Evolutionary conservation across 345 rosid species (phyloP), one percentile per base, ranked within the genome.

Genomic region (Syzygium grande): DNA sequence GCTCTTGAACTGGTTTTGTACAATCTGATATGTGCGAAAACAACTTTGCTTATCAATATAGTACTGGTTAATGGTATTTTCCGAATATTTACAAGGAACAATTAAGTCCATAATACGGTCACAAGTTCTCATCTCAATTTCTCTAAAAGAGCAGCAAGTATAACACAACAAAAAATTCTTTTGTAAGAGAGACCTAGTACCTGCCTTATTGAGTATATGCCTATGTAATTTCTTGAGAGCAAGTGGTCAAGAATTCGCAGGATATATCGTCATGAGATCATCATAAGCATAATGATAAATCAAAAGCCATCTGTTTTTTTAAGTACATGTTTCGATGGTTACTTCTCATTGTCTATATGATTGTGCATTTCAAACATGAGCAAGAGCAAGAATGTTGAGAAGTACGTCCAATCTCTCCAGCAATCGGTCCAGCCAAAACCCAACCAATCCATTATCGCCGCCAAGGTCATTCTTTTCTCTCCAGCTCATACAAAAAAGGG

Each of bases 381-480:
- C 11, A 21, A 8, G 11, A 1, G 27, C 61, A 0, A 56, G 61
- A 56, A 56, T 11, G 27, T 21, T 56, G 2, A 56, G 25, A 56
- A 1, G 27, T 22, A 25, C 61, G 0, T 56, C 0, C 0, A 56
- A 56, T 56, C 61, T 56, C 27, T 56, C 59, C 61, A 56, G 93
- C 94, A 53, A 90, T 84, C 93, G 84, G 98, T 94, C 9, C 97
- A 95, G 92, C 97, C 99, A 86, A 95, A 95, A 89, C 92, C 91
- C 23, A 98, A 95, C 90, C 85, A 92, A 0, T 52, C 92, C 46
- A 95, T 95, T 91, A 30, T 85, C 88, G 95, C 97, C 43, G 94
- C 95, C 38, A 96, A 97, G 98, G 99, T 96, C 61, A 65, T 23
- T 9, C 51, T 15, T 65, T 73, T n/a, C n/a, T 43, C 51, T 79